Base-by-base conservation (phyloP, 805 yeast genomes). In the Kuraishia piskuri region DNA sequence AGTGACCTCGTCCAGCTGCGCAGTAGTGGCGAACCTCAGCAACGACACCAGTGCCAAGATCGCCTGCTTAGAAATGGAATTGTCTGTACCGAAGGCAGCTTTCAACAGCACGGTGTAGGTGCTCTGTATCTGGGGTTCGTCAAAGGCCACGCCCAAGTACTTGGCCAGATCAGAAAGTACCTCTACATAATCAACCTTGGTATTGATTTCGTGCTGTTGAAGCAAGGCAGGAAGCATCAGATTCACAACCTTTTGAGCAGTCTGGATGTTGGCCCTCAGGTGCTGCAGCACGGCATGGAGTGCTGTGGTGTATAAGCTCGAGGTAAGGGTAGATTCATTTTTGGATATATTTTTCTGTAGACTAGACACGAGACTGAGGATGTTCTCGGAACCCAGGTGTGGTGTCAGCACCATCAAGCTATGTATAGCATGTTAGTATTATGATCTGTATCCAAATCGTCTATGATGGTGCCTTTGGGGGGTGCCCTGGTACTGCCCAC, bases 171-270 rank as follows among this genome's bases (percentile, higher is more conserved):
- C 89, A 22, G 77, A 72, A 48, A 84, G 63, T 5, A 84, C 74
- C 62, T 86, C 92, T 57, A 84, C 75, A 46, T 76, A 69, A 59
- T 86, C 90, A 37, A 83, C 73, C 12, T 71, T 67, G 9, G 60
- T 57, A 21, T 53, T 57, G 40, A 69, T 57, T 3, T 47, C 44
- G 0, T 46, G 48, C 8, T 26, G 77, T 66, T 56, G 64, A 60
- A 49, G 63, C 53, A 17, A 61, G 59, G 12, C 71, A 59, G 79
- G 78, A 17, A 79, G 58, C 7, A 80, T 56, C 5, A 61, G 56
- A 17, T 66, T 71, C 12, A 76, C 60, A 19, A 77, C 69, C 9
- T 55, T 54, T n/a, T 50, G 48, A 8, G 59, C 20, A 57, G 5
- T 60, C 51, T 40, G 54, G 45, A 26, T 60, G 52, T 50, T 22